Conservation (phyloP, 1,284 basidiomycete genomes). For the Inonotus hispidus region DNA sequence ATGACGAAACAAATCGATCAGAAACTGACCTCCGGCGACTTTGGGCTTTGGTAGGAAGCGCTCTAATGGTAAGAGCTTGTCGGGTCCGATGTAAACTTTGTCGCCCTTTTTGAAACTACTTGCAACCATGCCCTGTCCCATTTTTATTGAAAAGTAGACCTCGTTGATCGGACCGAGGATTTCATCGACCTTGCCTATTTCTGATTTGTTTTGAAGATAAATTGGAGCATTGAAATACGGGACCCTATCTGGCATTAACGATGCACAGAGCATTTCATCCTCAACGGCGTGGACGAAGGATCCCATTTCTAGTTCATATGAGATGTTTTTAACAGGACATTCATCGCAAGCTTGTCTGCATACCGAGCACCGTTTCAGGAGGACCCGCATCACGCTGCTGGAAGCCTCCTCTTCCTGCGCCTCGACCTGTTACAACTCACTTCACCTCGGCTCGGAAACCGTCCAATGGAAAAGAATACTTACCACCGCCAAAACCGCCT, state of each 20-base stretch:
- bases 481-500: constrained; percentile 9
- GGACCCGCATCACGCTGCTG: constrained; percentile 74
- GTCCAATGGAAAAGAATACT: neutral
- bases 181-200: constrained; percentile 94
- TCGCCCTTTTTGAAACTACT: constrained; percentile 96
- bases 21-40: constrained; percentile 56
- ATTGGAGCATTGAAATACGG: constrained; percentile 99
- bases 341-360: constrained; percentile 22
- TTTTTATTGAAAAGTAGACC: constrained; percentile 98
- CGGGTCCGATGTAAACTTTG: constrained; percentile 94
- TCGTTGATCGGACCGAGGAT: constrained; percentile 98
- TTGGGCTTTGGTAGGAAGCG: constrained; percentile 98
- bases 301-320: constrained; percentile 63
- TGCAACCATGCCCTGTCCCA: constrained; percentile 94
- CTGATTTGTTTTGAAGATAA: constrained; percentile 96
- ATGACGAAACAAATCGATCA: constrained; percentile 1
- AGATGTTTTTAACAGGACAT: neutral
- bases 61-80: constrained; percentile 96
- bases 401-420: constrained; percentile 62
- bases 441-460: neutral
- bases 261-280: constrained; percentile 96
- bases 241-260: constrained; percentile 82
- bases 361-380: constrained; percentile 80
- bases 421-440: constrained; percentile 33
- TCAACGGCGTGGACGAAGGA: constrained; percentile 93